phyloP scores from a whole-genome alignment of 208 protist species.

The Plasmodiophora brassicae region DNA sequence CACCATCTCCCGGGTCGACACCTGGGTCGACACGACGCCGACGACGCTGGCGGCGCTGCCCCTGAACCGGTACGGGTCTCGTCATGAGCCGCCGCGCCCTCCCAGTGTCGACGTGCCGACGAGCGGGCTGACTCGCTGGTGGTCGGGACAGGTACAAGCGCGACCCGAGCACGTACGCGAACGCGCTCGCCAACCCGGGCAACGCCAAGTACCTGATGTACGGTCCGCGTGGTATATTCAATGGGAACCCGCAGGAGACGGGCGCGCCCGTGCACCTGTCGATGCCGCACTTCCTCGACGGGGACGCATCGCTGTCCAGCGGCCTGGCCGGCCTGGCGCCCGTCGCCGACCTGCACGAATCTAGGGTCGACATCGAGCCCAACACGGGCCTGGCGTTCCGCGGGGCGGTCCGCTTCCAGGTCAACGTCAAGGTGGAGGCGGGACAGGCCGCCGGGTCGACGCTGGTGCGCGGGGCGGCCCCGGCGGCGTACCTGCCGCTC shows the following conservation, averaged over 20 bases:
- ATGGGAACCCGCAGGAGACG: background rate
- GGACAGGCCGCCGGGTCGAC: background rate
- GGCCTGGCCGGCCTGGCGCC: background rate
- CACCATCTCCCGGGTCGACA: background rate
- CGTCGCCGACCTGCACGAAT: background rate
- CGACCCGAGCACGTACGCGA: background rate
- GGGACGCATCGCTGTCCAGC: background rate
- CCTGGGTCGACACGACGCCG: background rate
- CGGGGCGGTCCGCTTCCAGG: background rate
- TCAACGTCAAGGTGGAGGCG: background rate
- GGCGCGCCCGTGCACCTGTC: background rate
- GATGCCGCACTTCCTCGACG: background rate
- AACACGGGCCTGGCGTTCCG: background rate
- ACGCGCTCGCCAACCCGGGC: background rate
- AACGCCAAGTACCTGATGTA: slow-evolving; percentile 24
- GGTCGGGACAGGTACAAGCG: no score
- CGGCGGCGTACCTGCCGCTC: slow-evolving; percentile 22
- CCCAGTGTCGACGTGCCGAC: no score
- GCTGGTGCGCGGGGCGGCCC: background rate
- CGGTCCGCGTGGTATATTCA: background rate
- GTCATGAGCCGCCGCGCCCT: no score
- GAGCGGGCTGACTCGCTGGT: no score
- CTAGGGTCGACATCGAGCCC: background rate
- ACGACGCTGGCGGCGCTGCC: background rate
- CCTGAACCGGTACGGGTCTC: background rate